Evolutionary conservation across 2,329 filamentous ascomycete genomes (phyloP), one percentile per base, ranked within the genome.

Genomic region (Huntiella moniliformis): DNA sequence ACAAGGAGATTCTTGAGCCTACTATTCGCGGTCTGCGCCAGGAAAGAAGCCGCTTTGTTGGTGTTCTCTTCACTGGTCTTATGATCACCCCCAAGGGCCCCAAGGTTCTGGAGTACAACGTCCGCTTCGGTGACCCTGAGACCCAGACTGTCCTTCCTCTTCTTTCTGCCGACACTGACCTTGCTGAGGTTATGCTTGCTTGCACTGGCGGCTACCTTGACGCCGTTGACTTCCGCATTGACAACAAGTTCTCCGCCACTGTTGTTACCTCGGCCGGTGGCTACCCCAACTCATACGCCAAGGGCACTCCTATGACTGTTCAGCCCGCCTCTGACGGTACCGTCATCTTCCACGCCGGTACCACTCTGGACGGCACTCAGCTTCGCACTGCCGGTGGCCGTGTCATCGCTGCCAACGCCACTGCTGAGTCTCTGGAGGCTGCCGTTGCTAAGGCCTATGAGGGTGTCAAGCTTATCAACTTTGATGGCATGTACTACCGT

Each of bases 181-280:
- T 96, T 42, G 87, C 85, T 1, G 77, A 88, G 58, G 71, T 95
- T 50, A 87, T 95, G 81, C 67, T 87, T 38, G 85, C 86, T 46
- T 93, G 85, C 60, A 75, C 81, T 6, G 73, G 80, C 44, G 78
- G 81, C 35, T 81, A 75, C 56, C 71, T 96, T 13, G 73, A 80
- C 51, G 73, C 73, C 49, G 73, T 86, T 42, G 64, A 71, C 4
- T 65, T 93, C 53, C 76, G 77, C 51, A 64, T 88, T 32, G 72
- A 80, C 50, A 58, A 69, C 42, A 75, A 73, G 51, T 91, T 80
- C 56, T 86, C 85, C 51, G 82, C 85, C 18, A 96, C 88, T 1
- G 86, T 98, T 32, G 86, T 96, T n/a, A 79, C 93, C 13, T 85
- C 88, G 45, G 82, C 91, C 6, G 84, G 80, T 16, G 91, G 91